These are phyloP conservation scores for Bathelium albidoporum DNA, from an alignment of 495 filamentous ascomycete genomes.

Conservation along the genomic window DNA sequence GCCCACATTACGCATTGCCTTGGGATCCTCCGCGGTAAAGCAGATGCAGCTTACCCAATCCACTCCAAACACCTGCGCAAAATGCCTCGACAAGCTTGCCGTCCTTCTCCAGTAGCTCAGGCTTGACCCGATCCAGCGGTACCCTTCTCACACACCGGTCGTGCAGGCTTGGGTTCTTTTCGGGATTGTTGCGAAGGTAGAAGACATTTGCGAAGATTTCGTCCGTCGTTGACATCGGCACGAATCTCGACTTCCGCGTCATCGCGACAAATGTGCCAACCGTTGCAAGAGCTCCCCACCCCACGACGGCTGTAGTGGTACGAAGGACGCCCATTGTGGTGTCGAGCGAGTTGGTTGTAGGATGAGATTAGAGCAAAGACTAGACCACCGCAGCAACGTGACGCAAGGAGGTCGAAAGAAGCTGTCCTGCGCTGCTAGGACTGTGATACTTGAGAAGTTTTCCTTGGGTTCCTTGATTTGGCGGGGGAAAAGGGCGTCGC, in stretches of 20 bases:
- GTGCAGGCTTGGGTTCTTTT: slow-evolving; percentile 48
- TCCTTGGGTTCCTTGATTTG: not conserved
- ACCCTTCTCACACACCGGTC: slow-evolving; percentile 55
- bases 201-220: slow-evolving; percentile 48
- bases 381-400: not conserved
- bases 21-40: not conserved
- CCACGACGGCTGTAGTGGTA: slow-evolving; percentile 17
- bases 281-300: slow-evolving; percentile 27
- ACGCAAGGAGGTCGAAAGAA: not conserved
- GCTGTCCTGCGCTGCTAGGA: too few species aligned
- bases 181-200: slow-evolving; percentile 50
- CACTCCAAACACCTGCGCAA: slow-evolving; percentile 56
- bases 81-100: slow-evolving; percentile 51
- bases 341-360: not conserved
- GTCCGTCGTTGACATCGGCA: slow-evolving; percentile 45
- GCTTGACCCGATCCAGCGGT: slow-evolving; percentile 51
- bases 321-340: slow-evolving; percentile 16
- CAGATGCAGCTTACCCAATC: slow-evolving; percentile 41
- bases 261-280: slow-evolving; percentile 35
- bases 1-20: too few species aligned
- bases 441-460: not conserved
- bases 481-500: not conserved
- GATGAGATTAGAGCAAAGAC: not conserved
- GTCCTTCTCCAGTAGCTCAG: slow-evolving; percentile 51
- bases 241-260: slow-evolving; percentile 38